Evolutionary conservation across 306 rosid species (phyloP).

Genomic region (Castanea sativa): DNA sequence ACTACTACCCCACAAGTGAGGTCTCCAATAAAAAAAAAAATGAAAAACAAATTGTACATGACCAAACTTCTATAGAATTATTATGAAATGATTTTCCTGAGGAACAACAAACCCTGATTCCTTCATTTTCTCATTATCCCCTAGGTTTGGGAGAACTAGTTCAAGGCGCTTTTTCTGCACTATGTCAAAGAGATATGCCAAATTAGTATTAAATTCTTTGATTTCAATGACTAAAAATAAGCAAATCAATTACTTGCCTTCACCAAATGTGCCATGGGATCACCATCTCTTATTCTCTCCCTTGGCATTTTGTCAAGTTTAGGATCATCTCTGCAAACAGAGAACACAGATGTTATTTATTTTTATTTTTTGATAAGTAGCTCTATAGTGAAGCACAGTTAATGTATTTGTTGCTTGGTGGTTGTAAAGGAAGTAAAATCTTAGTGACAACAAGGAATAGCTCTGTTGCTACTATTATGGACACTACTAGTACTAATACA

Average conservation of each 20-base stretch:
- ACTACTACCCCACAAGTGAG: too few relatives aligned
- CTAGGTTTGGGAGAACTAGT: slow-evolving; percentile 55
- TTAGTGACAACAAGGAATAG: not conserved
- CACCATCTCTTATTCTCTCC: slow-evolving; percentile 86
- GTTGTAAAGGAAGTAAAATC: not conserved
- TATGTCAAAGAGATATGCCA: not conserved
- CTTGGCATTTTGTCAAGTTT: slow-evolving; percentile 30
- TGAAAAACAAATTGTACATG: too few relatives aligned
- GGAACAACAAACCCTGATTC: slow-evolving; percentile 86
- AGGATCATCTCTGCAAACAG: slow-evolving; percentile 8
- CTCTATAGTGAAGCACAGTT: too few relatives aligned
- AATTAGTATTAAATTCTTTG: slow-evolving; percentile 11
- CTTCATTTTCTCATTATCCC: slow-evolving; percentile 68
- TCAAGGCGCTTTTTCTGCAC: slow-evolving; percentile 64
- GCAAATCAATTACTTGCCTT: slow-evolving; percentile 50
- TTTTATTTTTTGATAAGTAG: not conserved
- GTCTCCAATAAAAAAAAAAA: too few relatives aligned
- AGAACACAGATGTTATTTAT: slow-evolving; percentile 41
- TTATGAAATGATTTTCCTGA: slow-evolving; percentile 30
- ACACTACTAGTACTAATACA: not conserved
- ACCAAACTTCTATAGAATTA: too few relatives aligned
- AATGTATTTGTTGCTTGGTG: too few relatives aligned
- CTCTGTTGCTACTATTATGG: not conserved
- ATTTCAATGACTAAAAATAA: slow-evolving; percentile 2
- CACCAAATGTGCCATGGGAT: slow-evolving; percentile 94